Conservation (phyloP, 148 eudicot genomes). For the Suaeda aralocaspica region DNA sequence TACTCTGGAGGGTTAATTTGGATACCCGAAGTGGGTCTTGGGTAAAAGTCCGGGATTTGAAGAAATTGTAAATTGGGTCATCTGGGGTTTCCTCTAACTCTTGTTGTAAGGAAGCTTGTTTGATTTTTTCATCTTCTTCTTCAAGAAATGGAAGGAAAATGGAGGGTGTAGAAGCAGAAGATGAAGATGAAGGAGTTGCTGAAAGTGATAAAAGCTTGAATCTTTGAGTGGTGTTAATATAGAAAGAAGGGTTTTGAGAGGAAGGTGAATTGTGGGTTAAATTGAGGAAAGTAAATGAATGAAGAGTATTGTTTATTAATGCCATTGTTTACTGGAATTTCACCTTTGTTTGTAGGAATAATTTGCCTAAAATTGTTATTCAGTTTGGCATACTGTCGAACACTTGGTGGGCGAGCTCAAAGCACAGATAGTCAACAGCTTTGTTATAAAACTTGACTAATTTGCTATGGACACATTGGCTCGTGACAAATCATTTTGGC, state of each 20-base stretch:
- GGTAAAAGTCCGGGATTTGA: constrained; percentile 46
- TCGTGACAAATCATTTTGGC: too few species aligned
- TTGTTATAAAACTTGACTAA: too few species aligned
- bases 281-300: constrained; percentile 7
- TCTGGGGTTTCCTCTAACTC: constrained; percentile 18
- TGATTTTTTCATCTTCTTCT: constrained; percentile 28
- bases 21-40: constrained; percentile 52
- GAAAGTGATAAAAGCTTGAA: constrained; percentile 24
- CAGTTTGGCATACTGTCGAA: constrained; percentile 26
- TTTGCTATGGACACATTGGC: too few species aligned
- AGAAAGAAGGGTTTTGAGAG: constrained; percentile 8
- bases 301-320: constrained; percentile 4
- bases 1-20: constrained; percentile 47
- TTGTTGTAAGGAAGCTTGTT: constrained; percentile 1
- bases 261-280: neutral
- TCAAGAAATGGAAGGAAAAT: constrained; percentile 61
- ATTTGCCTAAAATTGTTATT: neutral
- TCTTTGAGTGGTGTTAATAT: constrained; percentile 20
- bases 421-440: too few species aligned
- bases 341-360: neutral
- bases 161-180: constrained; percentile 32
- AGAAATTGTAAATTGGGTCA: constrained; percentile 68
- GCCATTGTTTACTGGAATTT: constrained; percentile 18
- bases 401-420: constrained; percentile 22
- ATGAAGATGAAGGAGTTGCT: constrained; percentile 24